Evolutionary conservation across 768 basidiomycete genomes (phyloP).

Genomic region (Leccinum sublutescens): DNA sequence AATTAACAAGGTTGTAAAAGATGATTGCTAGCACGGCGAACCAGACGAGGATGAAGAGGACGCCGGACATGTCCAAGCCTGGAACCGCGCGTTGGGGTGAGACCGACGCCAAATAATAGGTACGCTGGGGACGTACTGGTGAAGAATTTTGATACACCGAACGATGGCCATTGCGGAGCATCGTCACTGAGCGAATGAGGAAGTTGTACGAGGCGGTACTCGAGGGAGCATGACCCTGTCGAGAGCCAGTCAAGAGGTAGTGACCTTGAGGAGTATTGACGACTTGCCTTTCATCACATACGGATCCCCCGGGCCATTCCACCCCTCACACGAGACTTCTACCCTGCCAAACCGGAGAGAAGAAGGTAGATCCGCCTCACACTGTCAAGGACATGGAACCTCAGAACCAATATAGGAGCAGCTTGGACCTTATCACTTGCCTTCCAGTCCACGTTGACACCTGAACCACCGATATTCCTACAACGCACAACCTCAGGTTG

Average conservation of each 20-base stretch:
- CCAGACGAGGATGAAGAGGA: conserved; percentile 60
- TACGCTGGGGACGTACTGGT: conserved; percentile 14
- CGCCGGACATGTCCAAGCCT: conserved; percentile 49
- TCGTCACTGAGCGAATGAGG: conserved; percentile 38
- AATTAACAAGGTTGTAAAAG: conserved; percentile 55
- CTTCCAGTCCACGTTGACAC: conserved; percentile 89
- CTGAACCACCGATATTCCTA: conserved; percentile 71
- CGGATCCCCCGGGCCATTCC: conserved; percentile 76
- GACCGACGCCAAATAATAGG: neutral
- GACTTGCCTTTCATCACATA: conserved; percentile 78
- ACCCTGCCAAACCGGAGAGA: conserved; percentile 80
- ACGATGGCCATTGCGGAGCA: conserved; percentile 5
- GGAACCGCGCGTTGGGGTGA: neutral
- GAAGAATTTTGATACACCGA: conserved; percentile 19
- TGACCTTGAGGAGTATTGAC: neutral
- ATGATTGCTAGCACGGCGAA: conserved; percentile 49
- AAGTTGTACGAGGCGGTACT: conserved; percentile 77
- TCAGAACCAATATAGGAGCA: conserved; percentile 9
- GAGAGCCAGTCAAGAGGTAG: conserved; percentile 1
- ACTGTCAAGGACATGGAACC: conserved; percentile 43
- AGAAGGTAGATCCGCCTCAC: conserved; percentile 86
- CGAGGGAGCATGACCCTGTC: conserved; percentile 81
- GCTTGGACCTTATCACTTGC: conserved; percentile 37
- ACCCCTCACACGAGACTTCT: conserved; percentile 90
- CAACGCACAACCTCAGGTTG: conserved; percentile 87